Evolutionary conservation across 2,329 filamentous ascomycete genomes (phyloP).

Genomic region (Kalaharituber pfeilii): DNA sequence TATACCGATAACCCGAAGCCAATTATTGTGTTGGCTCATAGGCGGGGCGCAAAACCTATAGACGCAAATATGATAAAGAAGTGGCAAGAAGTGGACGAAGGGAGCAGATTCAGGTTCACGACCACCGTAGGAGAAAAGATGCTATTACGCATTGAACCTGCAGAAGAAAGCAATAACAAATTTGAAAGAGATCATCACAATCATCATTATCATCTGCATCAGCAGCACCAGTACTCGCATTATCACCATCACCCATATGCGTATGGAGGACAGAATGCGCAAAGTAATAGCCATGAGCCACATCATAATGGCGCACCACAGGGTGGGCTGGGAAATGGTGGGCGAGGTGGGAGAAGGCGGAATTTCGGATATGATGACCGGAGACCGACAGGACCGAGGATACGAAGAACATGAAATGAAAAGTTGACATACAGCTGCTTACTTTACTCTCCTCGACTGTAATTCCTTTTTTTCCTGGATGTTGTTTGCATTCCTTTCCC

Average conservation of each 20-base stretch:
- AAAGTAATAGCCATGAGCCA: background rate
- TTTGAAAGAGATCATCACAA: background rate
- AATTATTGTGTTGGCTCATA: slow-evolving; percentile 64
- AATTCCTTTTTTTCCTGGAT: too few species aligned
- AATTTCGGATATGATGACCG: background rate
- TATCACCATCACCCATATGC: background rate
- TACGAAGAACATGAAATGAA: too few species aligned
- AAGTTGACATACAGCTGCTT: too few species aligned
- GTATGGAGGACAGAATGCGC: background rate
- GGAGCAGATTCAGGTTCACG: slow-evolving; percentile 60
- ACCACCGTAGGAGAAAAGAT: slow-evolving; percentile 76
- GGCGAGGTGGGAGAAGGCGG: background rate
- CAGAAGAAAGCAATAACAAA: slow-evolving; percentile 27
- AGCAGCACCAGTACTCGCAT: background rate
- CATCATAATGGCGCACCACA: background rate
- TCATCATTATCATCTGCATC: background rate
- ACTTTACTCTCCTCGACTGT: too few species aligned
- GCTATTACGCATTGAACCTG: slow-evolving; percentile 60
- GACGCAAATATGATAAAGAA: slow-evolving; percentile 68
- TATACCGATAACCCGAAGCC: slow-evolving; percentile 68
- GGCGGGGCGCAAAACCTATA: slow-evolving; percentile 55
- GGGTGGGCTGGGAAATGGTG: background rate
- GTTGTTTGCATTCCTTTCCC: too few species aligned
- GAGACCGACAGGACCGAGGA: background rate
- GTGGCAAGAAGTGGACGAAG: slow-evolving; percentile 59